Evolutionary conservation across 2,329 filamentous ascomycete genomes (phyloP).

Genomic region (Periconia macrospinosa): DNA sequence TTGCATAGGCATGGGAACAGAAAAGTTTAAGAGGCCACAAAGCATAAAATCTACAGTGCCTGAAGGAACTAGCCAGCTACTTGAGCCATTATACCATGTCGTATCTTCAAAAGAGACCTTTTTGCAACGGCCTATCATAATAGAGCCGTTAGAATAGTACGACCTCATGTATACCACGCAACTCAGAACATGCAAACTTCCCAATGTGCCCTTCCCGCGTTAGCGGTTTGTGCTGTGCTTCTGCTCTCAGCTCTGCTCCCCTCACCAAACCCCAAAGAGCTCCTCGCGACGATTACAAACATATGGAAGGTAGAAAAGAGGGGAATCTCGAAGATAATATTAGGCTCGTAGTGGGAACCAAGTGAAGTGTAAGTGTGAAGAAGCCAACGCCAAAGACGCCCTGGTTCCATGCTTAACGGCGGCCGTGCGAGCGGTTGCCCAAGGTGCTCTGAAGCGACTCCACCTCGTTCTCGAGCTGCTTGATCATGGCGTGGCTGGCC

Average conservation of each 20-base stretch:
- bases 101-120: slow-evolving; percentile 10
- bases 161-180: background rate
- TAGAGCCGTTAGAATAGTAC: slow-evolving; percentile 1
- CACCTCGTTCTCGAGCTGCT: slow-evolving; percentile 87
- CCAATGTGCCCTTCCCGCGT: slow-evolving; percentile 10
- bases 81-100: slow-evolving; percentile 6
- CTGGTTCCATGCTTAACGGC: slow-evolving; percentile 63
- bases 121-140: slow-evolving; percentile 5
- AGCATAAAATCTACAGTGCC: slow-evolving; percentile 30
- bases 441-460: slow-evolving; percentile 89
- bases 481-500: slow-evolving; percentile 89
- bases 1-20: background rate
- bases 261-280: slow-evolving; percentile 11
- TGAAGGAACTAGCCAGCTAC: slow-evolving; percentile 13
- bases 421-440: slow-evolving; percentile 81
- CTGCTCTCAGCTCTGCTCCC: slow-evolving; percentile 1
- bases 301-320: slow-evolving; percentile 41
- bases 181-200: background rate
- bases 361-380: slow-evolving; percentile 10
- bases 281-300: slow-evolving; percentile 45
- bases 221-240: background rate
- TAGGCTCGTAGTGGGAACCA: slow-evolving; percentile 17
- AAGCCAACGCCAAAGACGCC: slow-evolving; percentile 17
- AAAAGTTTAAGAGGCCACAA: slow-evolving; percentile 23
- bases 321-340: slow-evolving; percentile 43